Evolutionary conservation across 306 rosid species (phyloP).

Genomic region (Prunus davidiana): DNA sequence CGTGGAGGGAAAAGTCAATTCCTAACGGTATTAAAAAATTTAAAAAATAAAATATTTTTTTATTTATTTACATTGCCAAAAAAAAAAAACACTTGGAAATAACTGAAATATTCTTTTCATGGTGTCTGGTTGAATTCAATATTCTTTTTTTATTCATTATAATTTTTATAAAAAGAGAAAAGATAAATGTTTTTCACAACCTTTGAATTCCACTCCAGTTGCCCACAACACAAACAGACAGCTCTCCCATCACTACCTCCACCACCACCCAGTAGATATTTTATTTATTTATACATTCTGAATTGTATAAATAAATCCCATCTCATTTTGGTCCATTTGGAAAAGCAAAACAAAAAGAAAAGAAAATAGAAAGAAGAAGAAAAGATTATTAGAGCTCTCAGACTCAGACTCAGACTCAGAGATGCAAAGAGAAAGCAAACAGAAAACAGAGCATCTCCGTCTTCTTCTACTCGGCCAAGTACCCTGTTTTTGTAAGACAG

Average conservation of each 20-base stretch:
- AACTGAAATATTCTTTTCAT: background rate
- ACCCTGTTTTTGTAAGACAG: slow-evolving; percentile 2
- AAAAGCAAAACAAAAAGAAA: too few relatives aligned
- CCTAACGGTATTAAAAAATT: slow-evolving; percentile 55
- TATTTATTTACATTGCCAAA: background rate
- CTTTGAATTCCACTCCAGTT: slow-evolving; percentile 38
- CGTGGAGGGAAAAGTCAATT: slow-evolving; percentile 70
- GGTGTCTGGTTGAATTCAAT: background rate
- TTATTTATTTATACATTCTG: background rate
- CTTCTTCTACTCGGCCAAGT: background rate
- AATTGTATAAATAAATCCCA: background rate
- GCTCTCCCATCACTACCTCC: slow-evolving; percentile 25
- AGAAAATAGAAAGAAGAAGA: too few relatives aligned
- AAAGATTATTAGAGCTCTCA: background rate
- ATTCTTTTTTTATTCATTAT: background rate
- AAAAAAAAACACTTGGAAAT: background rate
- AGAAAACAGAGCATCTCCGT: slow-evolving; percentile 3
- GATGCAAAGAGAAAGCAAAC: background rate
- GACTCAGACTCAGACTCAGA: too few relatives aligned
- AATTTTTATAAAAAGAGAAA: background rate
- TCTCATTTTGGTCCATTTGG: background rate
- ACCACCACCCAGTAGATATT: slow-evolving; percentile 33
- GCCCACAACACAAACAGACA: slow-evolving; percentile 42
- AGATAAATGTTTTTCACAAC: slow-evolving; percentile 7
- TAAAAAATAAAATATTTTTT: background rate